Base-by-base conservation (phyloP, 208 protist genomes). In the Balamuthia mandrillaris region DNA sequence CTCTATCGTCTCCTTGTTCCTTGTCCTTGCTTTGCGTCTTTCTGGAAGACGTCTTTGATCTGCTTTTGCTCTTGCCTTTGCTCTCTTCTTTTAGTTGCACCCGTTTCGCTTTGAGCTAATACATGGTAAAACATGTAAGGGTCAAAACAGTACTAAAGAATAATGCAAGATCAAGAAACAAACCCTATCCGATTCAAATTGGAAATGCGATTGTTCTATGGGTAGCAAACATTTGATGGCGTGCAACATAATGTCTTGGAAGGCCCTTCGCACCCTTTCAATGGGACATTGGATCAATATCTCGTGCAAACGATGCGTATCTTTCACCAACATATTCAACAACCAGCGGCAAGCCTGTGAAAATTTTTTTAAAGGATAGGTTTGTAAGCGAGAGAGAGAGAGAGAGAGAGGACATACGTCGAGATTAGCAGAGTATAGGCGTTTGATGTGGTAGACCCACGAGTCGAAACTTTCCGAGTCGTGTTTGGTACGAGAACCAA, bases 271-370 rank as follows among this genome's bases (percentile, higher is more conserved):
- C 24, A 81, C 72, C 6, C 72, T n/a, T 16, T 81, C 72, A 16
- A 81, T 58, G 52, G 72, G 52, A 51, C 72, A 81, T 24, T 81
- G 45, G 10, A 81, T 33, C 3, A 81, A 24, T 29, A 81, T 16
- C 72, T 31, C 37, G 10, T 47, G 21, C 35, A 81, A 27, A 44
- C 47, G 54, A 39, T 81, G 49, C 24, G 42, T 51, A 24, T 81
- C 72, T 29, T 61, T 58, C 49, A 24, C 47, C 47, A 81, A 51
- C 72, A 81, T 81, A 24, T 29, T 61, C 42, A 81, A 10, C 31
- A 81, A 35, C 72, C 72, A 81, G 37, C 72, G 72, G n/a, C 72
- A 81, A 2, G 72, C 72, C 72, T 81, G n/a, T n/a, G 49, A 68
- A 68, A 14, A 68, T n/a, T 12, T 14, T n/a, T n/a, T n/a, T n/a